Evolutionary conservation across 1,284 basidiomycete genomes (phyloP).

Genomic region (Phellopilus nigrolimitatus): DNA sequence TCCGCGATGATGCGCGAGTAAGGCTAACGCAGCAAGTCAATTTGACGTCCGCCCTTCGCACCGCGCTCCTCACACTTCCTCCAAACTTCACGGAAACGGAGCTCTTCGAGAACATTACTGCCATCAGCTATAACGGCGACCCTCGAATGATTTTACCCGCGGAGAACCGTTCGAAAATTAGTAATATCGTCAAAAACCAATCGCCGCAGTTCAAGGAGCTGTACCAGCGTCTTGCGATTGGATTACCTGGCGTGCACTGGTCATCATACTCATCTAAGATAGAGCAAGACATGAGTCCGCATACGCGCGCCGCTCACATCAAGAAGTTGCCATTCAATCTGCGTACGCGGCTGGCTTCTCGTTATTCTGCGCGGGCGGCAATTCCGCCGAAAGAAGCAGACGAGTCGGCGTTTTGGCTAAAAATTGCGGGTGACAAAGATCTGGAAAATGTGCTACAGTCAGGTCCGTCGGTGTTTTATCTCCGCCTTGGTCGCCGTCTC

Average conservation of each 20-base stretch:
- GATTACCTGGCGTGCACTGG: slow-evolving; percentile 75
- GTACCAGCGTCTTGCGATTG: slow-evolving; percentile 78
- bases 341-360: slow-evolving; percentile 50
- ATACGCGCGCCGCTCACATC: slow-evolving; percentile 68
- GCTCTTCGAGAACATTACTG: slow-evolving; percentile 84
- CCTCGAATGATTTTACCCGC: slow-evolving; percentile 91
- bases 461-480: slow-evolving; percentile 41
- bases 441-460: slow-evolving; percentile 52
- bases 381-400: slow-evolving; percentile 42
- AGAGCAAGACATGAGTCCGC: slow-evolving; percentile 65
- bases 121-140: slow-evolving; percentile 87
- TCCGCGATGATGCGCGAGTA: slow-evolving; percentile 86
- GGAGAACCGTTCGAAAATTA: slow-evolving; percentile 93
- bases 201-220: slow-evolving; percentile 80
- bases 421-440: slow-evolving; percentile 59
- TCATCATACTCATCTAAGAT: slow-evolving; percentile 39
- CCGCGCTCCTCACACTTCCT: slow-evolving; percentile 66
- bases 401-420: slow-evolving; percentile 72
- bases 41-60: slow-evolving; percentile 82
- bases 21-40: slow-evolving; percentile 91
- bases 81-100: slow-evolving; percentile 67
- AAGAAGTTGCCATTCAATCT: slow-evolving; percentile 72
- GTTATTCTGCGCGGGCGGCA: slow-evolving; percentile 37
- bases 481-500: background rate
- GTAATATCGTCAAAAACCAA: slow-evolving; percentile 86